Evolutionary conservation across 140 eudicot species (phyloP), one percentile per base, ranked within the genome.

Genomic region (Stevia rebaudiana): DNA sequence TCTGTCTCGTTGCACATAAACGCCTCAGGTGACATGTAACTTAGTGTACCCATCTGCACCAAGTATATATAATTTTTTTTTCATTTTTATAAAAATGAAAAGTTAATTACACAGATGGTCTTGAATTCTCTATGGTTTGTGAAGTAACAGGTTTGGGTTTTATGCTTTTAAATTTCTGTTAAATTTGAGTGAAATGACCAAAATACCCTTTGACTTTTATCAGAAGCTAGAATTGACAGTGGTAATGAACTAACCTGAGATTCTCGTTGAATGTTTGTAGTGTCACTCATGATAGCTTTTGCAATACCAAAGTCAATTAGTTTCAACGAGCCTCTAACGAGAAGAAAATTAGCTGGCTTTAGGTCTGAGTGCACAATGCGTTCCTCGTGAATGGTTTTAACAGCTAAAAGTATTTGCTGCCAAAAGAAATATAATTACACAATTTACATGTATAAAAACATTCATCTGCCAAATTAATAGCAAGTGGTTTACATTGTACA

Each of bases 1-100:
- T 94, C 99, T 8, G 77, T 85, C 61, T 94, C 97, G 4, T 94
- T 88, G 80, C 99, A 94, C 95, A 94, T 70, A 73, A 85, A 94
- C 35, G 99, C 99, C 71, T 94, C 99, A 6, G 97, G 99, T 6
- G 99, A 94, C 99, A 94, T 94, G 86, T 88, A 94, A 68, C 99
- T 94, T 68, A 94, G 78, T 9, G 99, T 94, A 9, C 99, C 99
- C 68, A 94, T 95, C 99, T 94, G 85, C 79, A 72, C 1, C 25
- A 49, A 59, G 10, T 37, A 36, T 28, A 28, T 28, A 28, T 4
- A 1, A 2, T 3, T 11, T 35, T 3, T 11, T 35, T 56, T 31
- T 30, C 23, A 56, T 16, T 54, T 56, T 12, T 25, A 31, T 28
- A 30, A 31, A 3, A 33, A 18, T 2, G 3, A 48, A 9, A 12